Conservation (phyloP, 192 early-diverging fungal genomes). For the Dispira parvispora region DNA sequence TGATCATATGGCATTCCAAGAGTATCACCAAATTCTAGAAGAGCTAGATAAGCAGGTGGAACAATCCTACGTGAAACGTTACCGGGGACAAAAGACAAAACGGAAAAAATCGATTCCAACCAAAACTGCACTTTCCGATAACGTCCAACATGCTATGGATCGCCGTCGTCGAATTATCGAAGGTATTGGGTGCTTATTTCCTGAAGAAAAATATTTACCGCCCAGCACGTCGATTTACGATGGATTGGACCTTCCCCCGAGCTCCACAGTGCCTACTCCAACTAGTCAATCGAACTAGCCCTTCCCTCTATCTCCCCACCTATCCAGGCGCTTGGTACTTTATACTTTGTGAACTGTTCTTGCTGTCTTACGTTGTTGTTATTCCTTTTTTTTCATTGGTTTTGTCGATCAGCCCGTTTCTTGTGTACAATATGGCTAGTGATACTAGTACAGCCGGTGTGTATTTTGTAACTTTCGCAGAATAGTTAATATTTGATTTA, state of each 20-base stretch:
- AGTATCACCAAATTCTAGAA: constrained; percentile 75
- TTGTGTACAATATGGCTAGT: too few species aligned
- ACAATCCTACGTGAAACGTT: constrained; percentile 67
- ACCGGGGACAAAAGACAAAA: constrained; percentile 35
- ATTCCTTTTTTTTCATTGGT: too few species aligned
- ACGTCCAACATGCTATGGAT: constrained; percentile 43
- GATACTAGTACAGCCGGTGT: too few species aligned
- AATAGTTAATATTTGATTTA: too few species aligned
- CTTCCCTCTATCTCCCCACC: background rate
- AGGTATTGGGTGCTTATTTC: constrained; percentile 38
- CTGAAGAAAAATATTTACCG: constrained; percentile 25
- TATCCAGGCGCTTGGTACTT: too few species aligned
- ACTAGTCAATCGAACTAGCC: background rate
- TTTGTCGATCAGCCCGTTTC: too few species aligned
- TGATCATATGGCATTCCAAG: constrained; percentile 63
- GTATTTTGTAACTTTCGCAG: too few species aligned
- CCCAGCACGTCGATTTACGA: constrained; percentile 21
- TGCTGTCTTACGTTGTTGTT: too few species aligned
- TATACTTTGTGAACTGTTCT: too few species aligned
- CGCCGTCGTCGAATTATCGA: constrained; percentile 47
- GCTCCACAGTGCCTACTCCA: constrained; percentile 1
- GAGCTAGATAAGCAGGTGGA: constrained; percentile 82
- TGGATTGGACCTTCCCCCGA: background rate
- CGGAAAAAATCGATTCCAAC: constrained; percentile 15
- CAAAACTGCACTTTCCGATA: constrained; percentile 43